Conservation (phyloP, 2,329 filamentous ascomycete species). For the Orbilia blumenaviensis region DNA sequence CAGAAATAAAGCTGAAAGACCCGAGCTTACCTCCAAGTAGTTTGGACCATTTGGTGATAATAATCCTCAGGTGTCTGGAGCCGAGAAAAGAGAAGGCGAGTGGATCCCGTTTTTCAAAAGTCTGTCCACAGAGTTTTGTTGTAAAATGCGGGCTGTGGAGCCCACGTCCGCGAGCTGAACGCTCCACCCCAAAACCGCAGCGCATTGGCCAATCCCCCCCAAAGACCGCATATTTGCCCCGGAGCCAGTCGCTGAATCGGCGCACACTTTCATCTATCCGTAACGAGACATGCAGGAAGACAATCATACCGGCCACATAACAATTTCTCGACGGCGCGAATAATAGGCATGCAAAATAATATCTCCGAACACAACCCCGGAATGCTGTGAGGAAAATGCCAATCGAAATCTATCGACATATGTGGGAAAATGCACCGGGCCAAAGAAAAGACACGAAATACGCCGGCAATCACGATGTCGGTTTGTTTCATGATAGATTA, state of each 20-base stretch:
- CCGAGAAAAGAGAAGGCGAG: slow-evolving; percentile 13
- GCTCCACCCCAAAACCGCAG: not conserved
- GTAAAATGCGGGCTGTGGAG: slow-evolving; percentile 20
- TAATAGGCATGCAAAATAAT: slow-evolving; percentile 22
- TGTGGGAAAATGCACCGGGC: slow-evolving; percentile 10
- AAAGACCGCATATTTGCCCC: slow-evolving; percentile 4
- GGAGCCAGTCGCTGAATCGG: not conserved
- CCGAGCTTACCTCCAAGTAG: slow-evolving; percentile 34
- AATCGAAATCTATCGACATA: not conserved
- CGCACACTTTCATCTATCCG: slow-evolving; percentile 25
- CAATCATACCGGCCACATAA: slow-evolving; percentile 4
- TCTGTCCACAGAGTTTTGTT: not conserved
- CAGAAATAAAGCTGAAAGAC: slow-evolving; percentile 10
- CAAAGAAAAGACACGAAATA: slow-evolving; percentile 6
- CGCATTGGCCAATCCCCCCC: slow-evolving; percentile 19
- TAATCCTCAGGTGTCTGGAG: slow-evolving; percentile 5
- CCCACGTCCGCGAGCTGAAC: not conserved
- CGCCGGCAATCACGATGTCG: slow-evolving; percentile 4
- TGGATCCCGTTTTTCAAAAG: not conserved
- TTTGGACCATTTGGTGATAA: slow-evolving; percentile 47
- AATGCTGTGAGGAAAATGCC: not conserved
- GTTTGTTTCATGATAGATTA: slow-evolving; percentile 26
- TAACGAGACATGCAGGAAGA: slow-evolving; percentile 26
- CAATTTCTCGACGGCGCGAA: not conserved
- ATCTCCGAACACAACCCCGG: slow-evolving; percentile 45